phyloP scores from a whole-genome alignment of 495 filamentous ascomycete species.

The Penicillium chermesinum region DNA sequence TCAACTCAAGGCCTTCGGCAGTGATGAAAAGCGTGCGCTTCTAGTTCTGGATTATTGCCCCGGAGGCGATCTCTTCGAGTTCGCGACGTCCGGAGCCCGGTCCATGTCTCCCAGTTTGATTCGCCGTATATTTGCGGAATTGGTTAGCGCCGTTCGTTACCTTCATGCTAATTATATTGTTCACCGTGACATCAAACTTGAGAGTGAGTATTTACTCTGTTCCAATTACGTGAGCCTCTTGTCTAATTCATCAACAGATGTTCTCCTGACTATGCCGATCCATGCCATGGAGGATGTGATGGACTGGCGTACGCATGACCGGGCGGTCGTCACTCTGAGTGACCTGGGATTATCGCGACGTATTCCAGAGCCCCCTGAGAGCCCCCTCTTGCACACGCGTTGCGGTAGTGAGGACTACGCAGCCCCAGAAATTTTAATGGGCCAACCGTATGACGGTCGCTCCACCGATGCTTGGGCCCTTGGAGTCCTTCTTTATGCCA shows the following conservation, averaged over 20 bases:
- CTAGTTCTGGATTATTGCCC: conserved; percentile 88
- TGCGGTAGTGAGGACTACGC: conserved; percentile 98
- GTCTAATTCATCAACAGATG: conserved; percentile 51
- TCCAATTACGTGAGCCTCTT: not conserved
- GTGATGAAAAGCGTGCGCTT: conserved; percentile 72
- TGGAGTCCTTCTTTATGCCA: conserved; percentile 86
- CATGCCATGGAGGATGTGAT: conserved; percentile 41
- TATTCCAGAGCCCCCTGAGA: conserved; percentile 65
- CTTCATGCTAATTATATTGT: conserved; percentile 82
- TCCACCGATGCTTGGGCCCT: conserved; percentile 91
- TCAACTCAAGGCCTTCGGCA: conserved; percentile 80
- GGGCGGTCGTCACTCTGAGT: conserved; percentile 80
- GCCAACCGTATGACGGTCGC: conserved; percentile 91
- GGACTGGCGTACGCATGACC: conserved; percentile 68
- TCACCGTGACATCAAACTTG: conserved; percentile 95
- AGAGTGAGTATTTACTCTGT: conserved; percentile 61
- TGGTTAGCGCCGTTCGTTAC: conserved; percentile 80
- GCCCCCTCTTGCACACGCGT: conserved; percentile 71
- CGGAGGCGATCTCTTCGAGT: conserved; percentile 91
- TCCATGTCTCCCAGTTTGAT: conserved; percentile 64
- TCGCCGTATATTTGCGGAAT: conserved; percentile 82
- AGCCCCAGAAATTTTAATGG: conserved; percentile 91
- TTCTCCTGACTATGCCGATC: conserved; percentile 76
- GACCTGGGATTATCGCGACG: conserved; percentile 87
- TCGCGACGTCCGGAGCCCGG: conserved; percentile 63